Conservation (phyloP, 805 yeast species). For the Saitoella complicata region DNA sequence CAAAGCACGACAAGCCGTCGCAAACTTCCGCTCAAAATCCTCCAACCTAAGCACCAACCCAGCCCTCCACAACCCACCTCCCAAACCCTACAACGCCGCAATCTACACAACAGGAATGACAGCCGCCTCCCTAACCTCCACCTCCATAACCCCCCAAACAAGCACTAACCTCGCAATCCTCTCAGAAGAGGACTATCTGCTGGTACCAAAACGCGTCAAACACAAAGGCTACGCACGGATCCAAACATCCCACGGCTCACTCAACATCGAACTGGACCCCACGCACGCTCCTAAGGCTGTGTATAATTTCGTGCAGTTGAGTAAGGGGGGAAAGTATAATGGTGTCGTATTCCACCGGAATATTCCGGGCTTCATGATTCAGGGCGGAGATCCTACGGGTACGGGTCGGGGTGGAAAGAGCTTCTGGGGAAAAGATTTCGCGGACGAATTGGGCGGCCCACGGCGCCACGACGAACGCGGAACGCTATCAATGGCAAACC, state of each 20-base stretch:
- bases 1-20: slow-evolving; percentile 5
- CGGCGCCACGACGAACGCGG: slow-evolving; percentile 67
- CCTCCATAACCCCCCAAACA: slow-evolving; percentile 17
- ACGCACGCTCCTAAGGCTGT: slow-evolving; percentile 42
- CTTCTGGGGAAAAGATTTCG: slow-evolving; percentile 12
- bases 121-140: slow-evolving; percentile 19
- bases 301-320: slow-evolving; percentile 30
- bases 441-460: slow-evolving; percentile 35
- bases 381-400: slow-evolving; percentile 24
- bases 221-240: slow-evolving; percentile 17
- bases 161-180: slow-evolving; percentile 13
- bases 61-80: too few species aligned
- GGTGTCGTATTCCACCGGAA: slow-evolving; percentile 20
- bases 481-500: slow-evolving; percentile 77
- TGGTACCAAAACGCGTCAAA: slow-evolving; percentile 16
- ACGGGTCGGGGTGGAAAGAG: slow-evolving; percentile 17
- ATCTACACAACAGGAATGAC: slow-evolving; percentile 15
- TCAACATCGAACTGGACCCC: slow-evolving; percentile 53
- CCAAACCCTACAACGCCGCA: neutral
- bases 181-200: slow-evolving; percentile 16
- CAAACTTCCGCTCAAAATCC: too few species aligned
- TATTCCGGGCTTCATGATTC: slow-evolving; percentile 21
- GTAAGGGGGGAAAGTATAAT: slow-evolving; percentile 16
- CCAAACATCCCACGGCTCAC: slow-evolving; percentile 19
- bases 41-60: too few species aligned